Base-by-base conservation (phyloP, 805 yeast species). In the Clavispora asparagi region DNA sequence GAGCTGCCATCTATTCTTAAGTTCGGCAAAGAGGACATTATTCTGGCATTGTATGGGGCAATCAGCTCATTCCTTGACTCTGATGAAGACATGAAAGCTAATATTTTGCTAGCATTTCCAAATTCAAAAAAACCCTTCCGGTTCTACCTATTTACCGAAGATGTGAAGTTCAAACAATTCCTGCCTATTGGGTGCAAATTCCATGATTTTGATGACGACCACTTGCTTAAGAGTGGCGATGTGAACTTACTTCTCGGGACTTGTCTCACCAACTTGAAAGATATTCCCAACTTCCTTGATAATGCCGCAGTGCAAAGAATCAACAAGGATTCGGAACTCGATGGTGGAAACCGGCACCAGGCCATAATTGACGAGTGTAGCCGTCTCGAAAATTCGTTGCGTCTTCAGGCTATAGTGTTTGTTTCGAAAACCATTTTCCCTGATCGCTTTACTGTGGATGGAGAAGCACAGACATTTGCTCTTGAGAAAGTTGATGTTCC, bases 101-200 rank as follows among this genome's bases (percentile, higher is more conserved):
- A 41, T 9, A 35, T 47, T 17, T 33, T 46, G 25, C 49, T 49
- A 17, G 33, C 47, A 3, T 53, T 48, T 28, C 25, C 37, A 19
- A 52, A 48, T 17, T 46, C 36, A 4, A 42, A 28, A 25, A 41
- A 42, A 6, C 85, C 85, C 13, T 51, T 58, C 7, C 71, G 92
- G 60, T 55, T 60, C 2, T 77, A 76, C 44, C 11, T 33, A 33
- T 85, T 83, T 57, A 63, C 69, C 39, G 92, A 86, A 56, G 94
- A 85, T 64, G 79, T 83, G 12, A 63, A 71, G 19, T 66, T 81
- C 52, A 79, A 78, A 48, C 90, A 83, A 50, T 83, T 81, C 55
- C 65, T 70, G 27, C 76, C 84, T 5, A 67, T 85, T 14, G 75
- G 74, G 23, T 73, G 68, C 51, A 74, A 73, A 43, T 70, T 84